Base-by-base conservation (phyloP, 1,284 basidiomycete genomes). In the Cutaneotrichosporon spelunceum region DNA sequence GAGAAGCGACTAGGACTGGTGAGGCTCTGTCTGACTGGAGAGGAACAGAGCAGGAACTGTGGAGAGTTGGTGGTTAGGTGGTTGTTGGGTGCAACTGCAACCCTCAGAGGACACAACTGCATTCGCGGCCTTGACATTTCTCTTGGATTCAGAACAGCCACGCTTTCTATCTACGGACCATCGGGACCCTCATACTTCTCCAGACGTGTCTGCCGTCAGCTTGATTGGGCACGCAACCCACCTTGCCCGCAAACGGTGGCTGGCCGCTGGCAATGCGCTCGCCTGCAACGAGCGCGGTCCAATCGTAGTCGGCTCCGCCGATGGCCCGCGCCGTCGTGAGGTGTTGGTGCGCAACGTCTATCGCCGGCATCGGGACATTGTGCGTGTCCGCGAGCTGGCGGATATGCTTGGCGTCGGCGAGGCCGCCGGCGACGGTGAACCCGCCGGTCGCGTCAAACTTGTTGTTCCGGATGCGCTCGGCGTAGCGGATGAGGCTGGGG, bases 361-460 rank as follows among this genome's bases (percentile, higher is more conserved):
- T 83, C 21, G 83, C 82, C 11, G 91, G 91, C 85, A 93, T 87
- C 0, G 90, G 91, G 13, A 88, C 85, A 68, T 91, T 87, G 68
- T 86, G 81, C 57, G 87, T 83, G 10, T 80, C 80, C 7, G 81
- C 82, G 9, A 83, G 71, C 62, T 76, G 72, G 50, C 79, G 74
- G 45, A 83, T 81, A 68, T 83, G 80, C 52, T 82, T 75, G 0
- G 86, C 85, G 72, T 94, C 91, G 70, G 91, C 91, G 70, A 94
- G 86, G n/a, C 91, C 93, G 19, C 90, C 90, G 42, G 88, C 87
- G 58, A 94, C 85, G n/a, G 87, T 82, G 75, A 95, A 94, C n/a
- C 91, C 93, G 44, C 82, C 82, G 10, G 83, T 82, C 21, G 87
- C 89, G 64, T 91, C 87, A 72, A 93, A 94, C 39, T 84, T 81